Conservation (phyloP, 495 filamentous ascomycete genomes). For the Hypoxylon fuscum region DNA sequence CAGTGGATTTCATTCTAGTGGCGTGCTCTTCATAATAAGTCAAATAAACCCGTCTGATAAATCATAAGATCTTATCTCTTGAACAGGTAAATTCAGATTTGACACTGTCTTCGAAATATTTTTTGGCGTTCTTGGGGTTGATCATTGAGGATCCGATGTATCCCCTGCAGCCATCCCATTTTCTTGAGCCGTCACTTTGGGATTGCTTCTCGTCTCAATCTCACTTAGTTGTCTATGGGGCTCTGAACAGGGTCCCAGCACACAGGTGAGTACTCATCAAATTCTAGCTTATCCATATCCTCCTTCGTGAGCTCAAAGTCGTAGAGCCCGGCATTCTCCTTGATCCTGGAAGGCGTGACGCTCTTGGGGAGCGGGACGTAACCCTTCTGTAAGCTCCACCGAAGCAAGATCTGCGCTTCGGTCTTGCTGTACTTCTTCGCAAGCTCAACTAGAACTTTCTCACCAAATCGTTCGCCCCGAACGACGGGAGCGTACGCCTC, state of each 20-base stretch:
- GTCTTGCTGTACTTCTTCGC: constrained; percentile 76
- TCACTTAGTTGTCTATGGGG: constrained; percentile 38
- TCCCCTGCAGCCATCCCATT: no score
- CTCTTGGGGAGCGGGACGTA: constrained; percentile 81
- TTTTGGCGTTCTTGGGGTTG: no score
- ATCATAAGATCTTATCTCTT: no score
- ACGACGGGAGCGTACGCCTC: constrained; percentile 86
- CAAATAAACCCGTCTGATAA: no score
- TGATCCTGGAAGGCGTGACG: constrained; percentile 70
- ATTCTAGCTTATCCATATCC: constrained; percentile 65
- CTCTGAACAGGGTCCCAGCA: constrained; percentile 77
- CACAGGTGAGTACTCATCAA: constrained; percentile 67
- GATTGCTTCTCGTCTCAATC: no score
- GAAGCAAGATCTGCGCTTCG: constrained; percentile 78
- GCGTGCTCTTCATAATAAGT: no score
- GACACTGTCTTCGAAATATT: no score
- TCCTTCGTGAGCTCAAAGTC: constrained; percentile 78
- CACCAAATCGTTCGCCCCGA: constrained; percentile 70
- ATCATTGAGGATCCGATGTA: no score
- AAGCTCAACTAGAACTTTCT: constrained; percentile 67
- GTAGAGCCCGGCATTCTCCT: constrained; percentile 79
- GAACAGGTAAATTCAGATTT: no score
- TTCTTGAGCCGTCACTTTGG: no score
- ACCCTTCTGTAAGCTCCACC: constrained; percentile 89
- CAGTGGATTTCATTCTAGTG: no score